Conservation (phyloP, 148 eudicot genomes). For the Oxyria digyna region DNA sequence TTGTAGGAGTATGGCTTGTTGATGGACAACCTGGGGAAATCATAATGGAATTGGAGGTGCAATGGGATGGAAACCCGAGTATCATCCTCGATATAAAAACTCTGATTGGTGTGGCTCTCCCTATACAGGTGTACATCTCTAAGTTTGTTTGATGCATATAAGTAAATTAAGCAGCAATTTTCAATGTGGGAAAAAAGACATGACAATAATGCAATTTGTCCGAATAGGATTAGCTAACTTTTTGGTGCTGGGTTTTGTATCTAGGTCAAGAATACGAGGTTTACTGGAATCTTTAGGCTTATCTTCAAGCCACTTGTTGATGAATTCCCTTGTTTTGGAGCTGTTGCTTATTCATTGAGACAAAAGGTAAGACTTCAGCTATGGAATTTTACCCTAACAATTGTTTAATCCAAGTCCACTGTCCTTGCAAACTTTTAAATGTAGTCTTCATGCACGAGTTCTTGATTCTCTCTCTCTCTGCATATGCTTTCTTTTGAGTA, state of each 20-base stretch:
- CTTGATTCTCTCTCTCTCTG: not conserved
- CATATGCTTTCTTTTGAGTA: slow-evolving; percentile 2
- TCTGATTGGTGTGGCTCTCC: slow-evolving; percentile 59
- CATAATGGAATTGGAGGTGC: slow-evolving; percentile 73
- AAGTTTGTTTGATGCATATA: not conserved
- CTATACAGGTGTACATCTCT: slow-evolving; percentile 47
- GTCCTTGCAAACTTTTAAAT: not conserved
- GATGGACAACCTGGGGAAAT: slow-evolving; percentile 49
- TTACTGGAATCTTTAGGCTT: slow-evolving; percentile 79
- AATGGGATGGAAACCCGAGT: slow-evolving; percentile 91
- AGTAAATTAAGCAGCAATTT: not conserved
- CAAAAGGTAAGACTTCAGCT: slow-evolving; percentile 39
- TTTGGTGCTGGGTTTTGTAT: slow-evolving; percentile 4
- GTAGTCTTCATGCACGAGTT: not conserved
- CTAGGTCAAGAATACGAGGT: slow-evolving; percentile 70
- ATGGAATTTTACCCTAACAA: not conserved
- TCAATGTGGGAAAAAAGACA: not conserved
- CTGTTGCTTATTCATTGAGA: slow-evolving; percentile 59
- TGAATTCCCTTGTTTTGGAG: slow-evolving; percentile 83
- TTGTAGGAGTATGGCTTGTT: slow-evolving; percentile 48
- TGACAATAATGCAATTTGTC: not conserved
- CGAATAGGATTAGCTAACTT: not conserved
- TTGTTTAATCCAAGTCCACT: not conserved
- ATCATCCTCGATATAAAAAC: slow-evolving; percentile 61
- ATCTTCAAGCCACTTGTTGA: slow-evolving; percentile 74